Percentiles rank a stretch among this genome's conserved stretches.
phyloP scores from a whole-genome alignment of 306 rosid species.

The Castanopsis chinensis region DNA sequence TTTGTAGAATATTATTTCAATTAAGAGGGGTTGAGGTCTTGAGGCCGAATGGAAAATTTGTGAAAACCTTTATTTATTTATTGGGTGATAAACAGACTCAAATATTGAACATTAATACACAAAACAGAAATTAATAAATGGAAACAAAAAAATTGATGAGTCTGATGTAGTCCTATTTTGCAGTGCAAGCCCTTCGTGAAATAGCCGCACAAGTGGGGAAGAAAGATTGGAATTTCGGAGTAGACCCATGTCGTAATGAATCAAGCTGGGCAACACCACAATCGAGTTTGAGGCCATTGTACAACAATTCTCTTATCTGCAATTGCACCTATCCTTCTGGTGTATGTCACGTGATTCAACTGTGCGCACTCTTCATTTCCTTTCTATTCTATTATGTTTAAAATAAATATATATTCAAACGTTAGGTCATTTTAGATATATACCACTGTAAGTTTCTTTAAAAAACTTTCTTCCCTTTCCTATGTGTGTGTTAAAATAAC shows the following conservation, averaged over 20 bases:
- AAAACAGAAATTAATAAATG: background rate
- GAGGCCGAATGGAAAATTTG: too few relatives aligned
- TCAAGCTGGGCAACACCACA: slow-evolving; percentile 5
- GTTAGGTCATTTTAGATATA: too few relatives aligned
- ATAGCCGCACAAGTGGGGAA: slow-evolving; percentile 3
- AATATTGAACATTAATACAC: too few relatives aligned
- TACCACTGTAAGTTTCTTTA: too few relatives aligned
- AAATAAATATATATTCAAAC: too few relatives aligned
- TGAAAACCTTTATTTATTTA: too few relatives aligned
- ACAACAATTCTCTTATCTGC: slow-evolving; percentile 21
- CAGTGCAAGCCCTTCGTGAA: background rate
- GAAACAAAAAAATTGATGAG: background rate
- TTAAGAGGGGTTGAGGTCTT: too few relatives aligned
- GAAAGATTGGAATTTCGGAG: slow-evolving; percentile 19
- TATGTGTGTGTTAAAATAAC: too few relatives aligned
- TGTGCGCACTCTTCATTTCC: background rate
- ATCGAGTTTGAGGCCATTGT: background rate
- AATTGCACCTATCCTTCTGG: background rate
- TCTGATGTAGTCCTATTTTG: background rate
- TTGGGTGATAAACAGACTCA: too few relatives aligned
- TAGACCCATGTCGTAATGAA: slow-evolving; percentile 17
- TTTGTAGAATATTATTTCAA: too few relatives aligned
- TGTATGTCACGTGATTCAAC: slow-evolving; percentile 12
- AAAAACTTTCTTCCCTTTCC: too few relatives aligned
- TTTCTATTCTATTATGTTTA: background rate